phyloP scores from a whole-genome alignment of 1,284 basidiomycete genomes.

The Rhodotorula sp. region DNA sequence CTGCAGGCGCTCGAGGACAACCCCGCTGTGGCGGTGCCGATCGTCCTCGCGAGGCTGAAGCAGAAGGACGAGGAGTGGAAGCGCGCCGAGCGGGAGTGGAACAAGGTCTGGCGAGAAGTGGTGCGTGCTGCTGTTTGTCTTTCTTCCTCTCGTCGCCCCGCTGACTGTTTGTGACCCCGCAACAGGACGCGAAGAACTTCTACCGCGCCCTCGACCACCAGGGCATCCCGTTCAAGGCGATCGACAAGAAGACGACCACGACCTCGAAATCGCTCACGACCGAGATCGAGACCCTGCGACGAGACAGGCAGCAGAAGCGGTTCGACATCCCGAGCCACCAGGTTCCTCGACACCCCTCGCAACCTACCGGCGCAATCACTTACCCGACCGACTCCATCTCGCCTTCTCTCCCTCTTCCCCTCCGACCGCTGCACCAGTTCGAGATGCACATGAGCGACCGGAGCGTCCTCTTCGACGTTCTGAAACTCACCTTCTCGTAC shows the following conservation, averaged over 20 bases:
- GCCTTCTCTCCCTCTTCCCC: slow-evolving; percentile 2
- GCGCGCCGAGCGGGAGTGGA: slow-evolving; percentile 91
- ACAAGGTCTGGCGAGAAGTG: slow-evolving; percentile 93
- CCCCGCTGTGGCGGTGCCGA: slow-evolving; percentile 84
- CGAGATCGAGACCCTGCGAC: slow-evolving; percentile 78
- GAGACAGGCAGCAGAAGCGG: slow-evolving; percentile 68
- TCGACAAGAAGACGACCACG: slow-evolving; percentile 78
- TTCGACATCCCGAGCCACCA: slow-evolving; percentile 25
- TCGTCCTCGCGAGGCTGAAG: slow-evolving; percentile 85
- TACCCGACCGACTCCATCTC: slow-evolving; percentile 19
- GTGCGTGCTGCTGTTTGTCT: slow-evolving; percentile 47
- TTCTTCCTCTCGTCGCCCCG: background rate
- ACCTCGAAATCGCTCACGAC: slow-evolving; percentile 83
- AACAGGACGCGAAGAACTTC: slow-evolving; percentile 37
- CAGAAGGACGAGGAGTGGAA: slow-evolving; percentile 98
- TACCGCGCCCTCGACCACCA: slow-evolving; percentile 67
- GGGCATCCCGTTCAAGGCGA: slow-evolving; percentile 87
- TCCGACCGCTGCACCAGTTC: slow-evolving; percentile 62
- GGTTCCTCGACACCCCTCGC: slow-evolving; percentile 26
- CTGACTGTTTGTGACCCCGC: no score
- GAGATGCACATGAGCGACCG: slow-evolving; percentile 77
- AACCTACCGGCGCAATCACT: background rate
- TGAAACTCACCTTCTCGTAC: slow-evolving; percentile 88
- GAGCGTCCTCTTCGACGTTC: slow-evolving; percentile 76
- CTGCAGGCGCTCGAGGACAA: slow-evolving; percentile 89